Conservation (phyloP, 2,329 filamentous ascomycete genomes). For the Penicillium sp. region DNA sequence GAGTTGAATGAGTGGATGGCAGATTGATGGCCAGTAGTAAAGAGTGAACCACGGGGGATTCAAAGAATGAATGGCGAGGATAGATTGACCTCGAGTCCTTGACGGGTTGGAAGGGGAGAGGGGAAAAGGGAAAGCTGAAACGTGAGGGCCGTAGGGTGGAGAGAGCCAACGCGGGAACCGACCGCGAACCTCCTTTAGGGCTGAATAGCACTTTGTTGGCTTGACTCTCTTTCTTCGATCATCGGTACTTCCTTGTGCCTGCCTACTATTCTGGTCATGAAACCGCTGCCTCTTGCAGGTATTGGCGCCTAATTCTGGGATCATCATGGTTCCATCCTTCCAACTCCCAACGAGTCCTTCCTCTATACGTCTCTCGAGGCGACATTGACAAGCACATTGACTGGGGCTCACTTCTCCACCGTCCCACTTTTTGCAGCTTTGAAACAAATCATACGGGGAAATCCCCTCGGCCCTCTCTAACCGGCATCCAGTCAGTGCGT, state of each 20-base stretch:
- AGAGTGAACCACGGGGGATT: constrained; percentile 2
- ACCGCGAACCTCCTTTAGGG: constrained; percentile 10
- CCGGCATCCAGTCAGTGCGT: background rate
- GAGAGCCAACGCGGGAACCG: background rate
- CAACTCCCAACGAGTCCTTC: background rate
- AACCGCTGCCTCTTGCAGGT: background rate
- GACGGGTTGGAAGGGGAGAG: constrained; percentile 10
- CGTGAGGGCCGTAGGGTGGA: constrained; percentile 7
- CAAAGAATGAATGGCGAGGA: background rate
- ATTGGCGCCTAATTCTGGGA: background rate
- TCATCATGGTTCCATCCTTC: background rate
- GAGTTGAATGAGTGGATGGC: constrained; percentile 6
- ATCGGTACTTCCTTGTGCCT: background rate
- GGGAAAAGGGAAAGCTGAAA: constrained; percentile 20
- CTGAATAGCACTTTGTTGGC: constrained; percentile 3
- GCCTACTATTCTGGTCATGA: background rate
- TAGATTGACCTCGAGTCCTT: background rate
- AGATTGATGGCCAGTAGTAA: background rate
- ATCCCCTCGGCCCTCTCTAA: background rate
- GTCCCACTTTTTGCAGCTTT: constrained; percentile 7
- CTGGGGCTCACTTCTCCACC: background rate
- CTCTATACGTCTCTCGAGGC: background rate
- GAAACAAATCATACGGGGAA: constrained; percentile 11
- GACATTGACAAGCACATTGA: background rate
- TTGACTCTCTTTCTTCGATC: background rate